Evolutionary conservation across 192 early-diverging fungal genomes (phyloP).

Genomic region (Haplosporangium gracile): DNA sequence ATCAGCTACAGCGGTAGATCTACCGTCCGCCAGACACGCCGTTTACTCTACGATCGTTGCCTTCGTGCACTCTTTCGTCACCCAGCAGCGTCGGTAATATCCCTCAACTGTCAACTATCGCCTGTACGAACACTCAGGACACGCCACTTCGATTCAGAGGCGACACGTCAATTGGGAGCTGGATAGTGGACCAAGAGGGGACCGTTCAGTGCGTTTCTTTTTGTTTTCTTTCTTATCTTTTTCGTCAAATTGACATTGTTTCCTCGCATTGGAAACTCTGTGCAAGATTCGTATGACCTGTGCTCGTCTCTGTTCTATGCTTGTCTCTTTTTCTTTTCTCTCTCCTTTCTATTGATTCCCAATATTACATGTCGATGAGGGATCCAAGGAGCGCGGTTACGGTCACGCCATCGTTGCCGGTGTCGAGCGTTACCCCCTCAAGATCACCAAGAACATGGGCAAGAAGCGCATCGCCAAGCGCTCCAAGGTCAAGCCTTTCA

Average conservation of each 20-base stretch:
- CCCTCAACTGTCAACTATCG: no score
- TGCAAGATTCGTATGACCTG: slow-evolving; percentile 57
- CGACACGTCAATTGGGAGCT: no score
- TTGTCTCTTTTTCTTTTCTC: slow-evolving; percentile 10
- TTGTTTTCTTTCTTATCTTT: neutral
- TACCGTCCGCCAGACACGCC: slow-evolving; percentile 39
- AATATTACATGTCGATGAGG: slow-evolving; percentile 87
- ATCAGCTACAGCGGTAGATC: slow-evolving; percentile 63
- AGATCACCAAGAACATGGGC: slow-evolving; percentile 97
- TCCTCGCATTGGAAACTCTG: slow-evolving; percentile 55
- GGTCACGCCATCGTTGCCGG: slow-evolving; percentile 99
- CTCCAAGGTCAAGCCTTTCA: slow-evolving; percentile 98
- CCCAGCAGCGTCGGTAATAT: neutral
- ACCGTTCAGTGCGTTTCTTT: neutral
- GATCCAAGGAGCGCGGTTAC: slow-evolving; percentile 96
- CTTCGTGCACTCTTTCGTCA: no score
- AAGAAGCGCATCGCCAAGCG: slow-evolving; percentile 96
- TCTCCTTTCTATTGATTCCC: slow-evolving; percentile 21
- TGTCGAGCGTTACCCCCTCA: slow-evolving; percentile 96
- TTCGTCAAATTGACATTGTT: neutral
- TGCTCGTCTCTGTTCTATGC: slow-evolving; percentile 23
- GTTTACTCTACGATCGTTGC: no score
- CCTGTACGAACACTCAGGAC: no score
- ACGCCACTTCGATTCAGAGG: no score
- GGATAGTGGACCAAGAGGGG: no score